Conservation (phyloP, 768 basidiomycete species). For the Kwoniella shandongensis region DNA sequence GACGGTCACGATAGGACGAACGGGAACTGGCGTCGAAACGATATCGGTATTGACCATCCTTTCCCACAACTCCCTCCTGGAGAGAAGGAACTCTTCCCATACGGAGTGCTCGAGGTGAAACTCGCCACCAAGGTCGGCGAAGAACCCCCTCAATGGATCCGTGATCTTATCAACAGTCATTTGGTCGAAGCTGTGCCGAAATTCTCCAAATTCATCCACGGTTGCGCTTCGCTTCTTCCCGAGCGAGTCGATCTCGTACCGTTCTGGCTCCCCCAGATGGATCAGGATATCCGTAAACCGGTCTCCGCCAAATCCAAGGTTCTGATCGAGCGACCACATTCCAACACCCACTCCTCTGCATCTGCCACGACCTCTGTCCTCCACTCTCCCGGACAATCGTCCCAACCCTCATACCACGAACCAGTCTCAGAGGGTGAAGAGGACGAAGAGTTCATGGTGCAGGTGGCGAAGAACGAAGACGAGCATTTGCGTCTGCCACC, state of each 20-base stretch:
- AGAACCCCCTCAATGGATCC: slow-evolving; percentile 93
- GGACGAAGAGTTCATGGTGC: slow-evolving; percentile 60
- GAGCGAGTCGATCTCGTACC: slow-evolving; percentile 93
- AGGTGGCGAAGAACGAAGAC: slow-evolving; percentile 76
- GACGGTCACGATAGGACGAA: slow-evolving; percentile 74
- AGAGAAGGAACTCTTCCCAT: slow-evolving; percentile 93
- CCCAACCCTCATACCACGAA: slow-evolving; percentile 66
- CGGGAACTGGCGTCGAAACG: slow-evolving; percentile 90
- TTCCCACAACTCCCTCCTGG: slow-evolving; percentile 71
- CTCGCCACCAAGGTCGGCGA: slow-evolving; percentile 94
- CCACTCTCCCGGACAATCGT: slow-evolving; percentile 56
- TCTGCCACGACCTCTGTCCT: slow-evolving; percentile 51
- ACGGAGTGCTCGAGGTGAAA: slow-evolving; percentile 96
- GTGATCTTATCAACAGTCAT: slow-evolving; percentile 91
- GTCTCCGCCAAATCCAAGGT: slow-evolving; percentile 68
- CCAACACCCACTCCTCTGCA: slow-evolving; percentile 46
- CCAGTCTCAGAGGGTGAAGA: slow-evolving; percentile 96
- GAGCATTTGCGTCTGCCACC: slow-evolving; percentile 73
- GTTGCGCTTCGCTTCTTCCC: slow-evolving; percentile 88
- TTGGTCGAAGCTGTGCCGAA: slow-evolving; percentile 97
- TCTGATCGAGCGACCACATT: slow-evolving; percentile 64
- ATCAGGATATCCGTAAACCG: slow-evolving; percentile 86
- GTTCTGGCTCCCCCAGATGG: slow-evolving; percentile 97
- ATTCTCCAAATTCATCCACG: slow-evolving; percentile 93
- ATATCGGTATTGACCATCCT: slow-evolving; percentile 88